Evolutionary conservation across 2,329 filamentous ascomycete species (phyloP).

Genomic region (Zalaria obscura): DNA sequence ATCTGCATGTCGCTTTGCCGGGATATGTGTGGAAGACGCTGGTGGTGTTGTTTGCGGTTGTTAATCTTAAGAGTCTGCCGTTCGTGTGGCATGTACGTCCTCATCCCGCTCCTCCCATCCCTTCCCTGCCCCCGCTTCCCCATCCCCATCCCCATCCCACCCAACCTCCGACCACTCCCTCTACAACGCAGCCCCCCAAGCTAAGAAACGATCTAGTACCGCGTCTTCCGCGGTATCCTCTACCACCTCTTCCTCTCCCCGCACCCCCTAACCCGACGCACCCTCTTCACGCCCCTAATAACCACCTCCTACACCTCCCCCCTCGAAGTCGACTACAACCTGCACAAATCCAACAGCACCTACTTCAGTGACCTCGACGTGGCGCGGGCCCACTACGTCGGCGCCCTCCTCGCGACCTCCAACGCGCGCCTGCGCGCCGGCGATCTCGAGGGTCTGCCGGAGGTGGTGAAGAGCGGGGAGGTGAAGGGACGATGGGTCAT

Average conservation of each 20-base stretch:
- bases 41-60: constrained; percentile 38
- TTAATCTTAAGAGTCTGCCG: constrained; percentile 63
- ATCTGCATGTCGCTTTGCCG: constrained; percentile 8
- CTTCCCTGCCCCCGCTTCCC: no score
- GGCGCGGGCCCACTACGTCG: constrained; percentile 66
- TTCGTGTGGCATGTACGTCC: constrained; percentile 59
- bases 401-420: constrained; percentile 32
- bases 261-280: constrained; percentile 34
- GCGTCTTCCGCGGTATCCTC: constrained; percentile 30
- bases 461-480: constrained; percentile 10
- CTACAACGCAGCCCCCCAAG: background rate
- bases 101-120: background rate
- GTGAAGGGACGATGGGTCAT: constrained; percentile 21
- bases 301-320: constrained; percentile 52
- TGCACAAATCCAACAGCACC: constrained; percentile 72
- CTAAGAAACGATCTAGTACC: constrained; percentile 18
- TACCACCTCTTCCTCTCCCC: constrained; percentile 33
- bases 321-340: constrained; percentile 74
- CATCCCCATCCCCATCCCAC: no score
- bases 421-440: constrained; percentile 22
- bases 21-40: constrained; percentile 18
- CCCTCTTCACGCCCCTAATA: constrained; percentile 60
- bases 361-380: constrained; percentile 83
- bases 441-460: constrained; percentile 18
- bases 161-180: no score